A percentile compares a stretch with the other conserved stretches of the same genome.
These are phyloP conservation scores for Triticum dicoccoides DNA, from an alignment of 176 grass and related monocot genomes.

Conservation along the genomic window DNA sequence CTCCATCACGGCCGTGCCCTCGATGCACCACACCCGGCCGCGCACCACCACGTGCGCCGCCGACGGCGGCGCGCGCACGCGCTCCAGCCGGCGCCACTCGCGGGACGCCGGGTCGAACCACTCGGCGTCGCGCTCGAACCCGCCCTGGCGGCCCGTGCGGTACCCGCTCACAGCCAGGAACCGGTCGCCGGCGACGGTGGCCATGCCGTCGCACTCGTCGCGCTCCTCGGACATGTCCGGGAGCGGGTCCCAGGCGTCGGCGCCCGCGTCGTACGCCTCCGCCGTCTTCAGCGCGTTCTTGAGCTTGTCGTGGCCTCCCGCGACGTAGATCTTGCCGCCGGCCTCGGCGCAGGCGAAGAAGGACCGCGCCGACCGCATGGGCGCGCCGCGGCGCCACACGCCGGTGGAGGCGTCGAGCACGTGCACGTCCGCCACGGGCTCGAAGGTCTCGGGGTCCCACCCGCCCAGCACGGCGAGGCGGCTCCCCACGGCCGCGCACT, in stretches of 20 bases:
- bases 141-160: slow-evolving; percentile 79
- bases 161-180: slow-evolving; percentile 81
- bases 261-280: slow-evolving; percentile 56
- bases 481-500: slow-evolving; percentile 47
- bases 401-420: slow-evolving; percentile 63
- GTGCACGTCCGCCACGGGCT: slow-evolving; percentile 65
- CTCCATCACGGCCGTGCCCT: slow-evolving; percentile 36
- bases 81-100: slow-evolving; percentile 50
- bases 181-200: slow-evolving; percentile 46
- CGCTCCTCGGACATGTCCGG: slow-evolving; percentile 88
- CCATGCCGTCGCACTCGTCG: slow-evolving; percentile 80
- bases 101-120: slow-evolving; percentile 56
- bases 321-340: slow-evolving; percentile 57
- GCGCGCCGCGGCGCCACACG: slow-evolving; percentile 38
- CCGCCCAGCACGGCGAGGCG: slow-evolving; percentile 63
- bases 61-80: slow-evolving; percentile 37
- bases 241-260: slow-evolving; percentile 61
- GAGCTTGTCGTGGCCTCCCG: slow-evolving; percentile 75
- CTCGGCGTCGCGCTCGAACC: slow-evolving; percentile 71
- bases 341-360: slow-evolving; percentile 85
- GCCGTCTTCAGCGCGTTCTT: slow-evolving; percentile 94
- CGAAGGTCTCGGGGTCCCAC: slow-evolving; percentile 74
- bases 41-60: slow-evolving; percentile 44
- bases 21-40: slow-evolving; percentile 59
- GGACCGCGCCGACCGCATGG: slow-evolving; percentile 29